Conservation (phyloP, 2,329 filamentous ascomycete species). For the Atkinsonella hypoxylon region DNA sequence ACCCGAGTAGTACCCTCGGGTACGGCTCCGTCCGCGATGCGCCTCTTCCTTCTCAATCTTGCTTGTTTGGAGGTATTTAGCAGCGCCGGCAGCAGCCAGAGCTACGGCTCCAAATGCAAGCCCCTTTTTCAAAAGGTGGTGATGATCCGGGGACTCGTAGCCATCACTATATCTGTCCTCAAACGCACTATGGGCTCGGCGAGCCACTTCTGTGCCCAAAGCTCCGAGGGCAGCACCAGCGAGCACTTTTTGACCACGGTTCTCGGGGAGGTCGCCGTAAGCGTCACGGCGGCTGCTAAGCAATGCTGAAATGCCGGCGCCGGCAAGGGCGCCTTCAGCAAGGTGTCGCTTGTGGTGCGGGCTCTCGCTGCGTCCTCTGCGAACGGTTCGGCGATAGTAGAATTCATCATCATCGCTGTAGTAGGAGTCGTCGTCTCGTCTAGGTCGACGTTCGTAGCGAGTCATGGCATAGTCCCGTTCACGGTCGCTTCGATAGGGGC, state of each 20-base stretch:
- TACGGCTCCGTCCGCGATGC: slow-evolving; percentile 42
- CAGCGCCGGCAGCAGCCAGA: slow-evolving; percentile 51
- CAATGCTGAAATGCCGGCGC: slow-evolving; percentile 49
- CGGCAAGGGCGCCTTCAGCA: slow-evolving; percentile 52
- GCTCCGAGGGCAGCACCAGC: slow-evolving; percentile 52
- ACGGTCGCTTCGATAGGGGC: slow-evolving; percentile 23
- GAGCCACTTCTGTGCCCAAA: slow-evolving; percentile 47
- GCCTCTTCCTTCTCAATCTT: slow-evolving; percentile 49
- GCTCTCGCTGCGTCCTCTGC: slow-evolving; percentile 38
- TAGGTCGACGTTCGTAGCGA: slow-evolving; percentile 27
- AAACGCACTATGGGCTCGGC: slow-evolving; percentile 49
- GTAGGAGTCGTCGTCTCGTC: slow-evolving; percentile 31
- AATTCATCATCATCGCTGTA: slow-evolving; percentile 37
- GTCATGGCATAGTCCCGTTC: slow-evolving; percentile 19
- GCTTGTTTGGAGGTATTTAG: slow-evolving; percentile 50
- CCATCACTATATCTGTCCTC: slow-evolving; percentile 36
- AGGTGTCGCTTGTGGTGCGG: slow-evolving; percentile 46
- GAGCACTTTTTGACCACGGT: slow-evolving; percentile 45
- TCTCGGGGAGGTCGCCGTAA: slow-evolving; percentile 35
- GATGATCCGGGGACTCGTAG: slow-evolving; percentile 26
- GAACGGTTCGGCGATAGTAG: slow-evolving; percentile 32
- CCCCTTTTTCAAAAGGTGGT: slow-evolving; percentile 45
- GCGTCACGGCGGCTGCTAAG: slow-evolving; percentile 41
- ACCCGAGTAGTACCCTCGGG: slow-evolving; percentile 28
- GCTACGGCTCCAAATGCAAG: slow-evolving; percentile 52